Evolutionary conservation across 768 basidiomycete species (phyloP), one percentile per base, ranked within the genome.

Genomic region (Mycena kentingensis): DNA sequence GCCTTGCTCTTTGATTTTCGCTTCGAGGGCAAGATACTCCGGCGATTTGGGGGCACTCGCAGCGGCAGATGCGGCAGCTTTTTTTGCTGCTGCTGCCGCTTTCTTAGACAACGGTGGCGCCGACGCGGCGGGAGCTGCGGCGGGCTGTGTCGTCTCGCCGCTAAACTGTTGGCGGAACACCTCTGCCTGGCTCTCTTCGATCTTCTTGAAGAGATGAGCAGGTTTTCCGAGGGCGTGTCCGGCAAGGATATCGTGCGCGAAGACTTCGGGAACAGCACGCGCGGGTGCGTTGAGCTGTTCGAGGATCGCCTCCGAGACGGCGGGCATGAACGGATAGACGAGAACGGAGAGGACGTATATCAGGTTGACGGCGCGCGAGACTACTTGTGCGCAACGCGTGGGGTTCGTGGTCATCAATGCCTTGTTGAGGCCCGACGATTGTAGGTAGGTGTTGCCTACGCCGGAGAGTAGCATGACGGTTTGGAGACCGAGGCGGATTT

Each of bases 321-420:
- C 79, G 34, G 97, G 97, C 94, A 99, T 98, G 84, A 93, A 99
- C 0, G 97, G 96, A 66, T 94, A 88, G 58, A 93, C 71, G 60
- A 97, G 76, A 25, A 84, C 87, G 12, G 92, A 88, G 51, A 99
- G 78, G 31, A 86, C 73, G 67, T 97, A 98, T 67, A 98, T 96
- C 60, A 99, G 75, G 73, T 98, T 98, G 69, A 93, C 70, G 24
- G 94, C 90, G 47, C 93, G 86, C 42, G 89, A 85, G 52, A 98
- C 76, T 60, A 98, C 95, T 62, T 90, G 87, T 3, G 89, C 94
- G 62, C 93, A 96, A 52, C 93, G 89, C 50, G 78, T 77, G 2
- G 93, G 92, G 57, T 93, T 79, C 57, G 84, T 81, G 8, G 81
- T 73, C 75, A 96, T 85, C 54, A 98, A 77, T 5, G 92, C 82